phyloP scores from a whole-genome alignment of 2,329 filamentous ascomycete species.

The Diplodia sapinea region DNA sequence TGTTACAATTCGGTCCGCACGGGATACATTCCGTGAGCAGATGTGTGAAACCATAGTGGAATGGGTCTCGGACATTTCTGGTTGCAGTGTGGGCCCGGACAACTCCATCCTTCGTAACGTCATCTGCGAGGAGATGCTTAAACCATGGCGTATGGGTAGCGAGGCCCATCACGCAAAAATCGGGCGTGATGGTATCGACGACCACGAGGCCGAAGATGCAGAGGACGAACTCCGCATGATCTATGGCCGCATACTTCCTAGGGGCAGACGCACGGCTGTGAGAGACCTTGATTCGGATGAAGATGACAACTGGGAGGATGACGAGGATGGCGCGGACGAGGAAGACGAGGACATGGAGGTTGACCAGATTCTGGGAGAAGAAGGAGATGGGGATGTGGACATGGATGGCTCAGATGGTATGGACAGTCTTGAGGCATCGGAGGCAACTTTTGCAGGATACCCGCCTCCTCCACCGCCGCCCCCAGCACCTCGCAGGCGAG shows the following conservation, averaged over 20 bases:
- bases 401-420: constrained; percentile 59
- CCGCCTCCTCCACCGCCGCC: constrained; percentile 64
- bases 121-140: constrained; percentile 90
- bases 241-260: constrained; percentile 42
- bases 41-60: constrained; percentile 99
- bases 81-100: constrained; percentile 83
- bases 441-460: constrained; percentile 79
- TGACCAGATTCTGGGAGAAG: constrained; percentile 52
- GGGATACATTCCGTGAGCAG: constrained; percentile 95
- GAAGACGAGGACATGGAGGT: constrained; percentile 58
- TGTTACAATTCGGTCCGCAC: constrained; percentile 88
- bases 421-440: constrained; percentile 74
- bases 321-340: constrained; percentile 51
- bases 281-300: constrained; percentile 47
- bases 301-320: constrained; percentile 56
- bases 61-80: constrained; percentile 92
- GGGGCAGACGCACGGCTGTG: constrained; percentile 37
- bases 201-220: constrained; percentile 71
- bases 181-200: constrained; percentile 79
- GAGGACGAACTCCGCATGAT: constrained; percentile 48
- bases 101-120: constrained; percentile 77
- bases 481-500: constrained; percentile 55
- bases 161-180: constrained; percentile 78
- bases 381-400: constrained; percentile 56
- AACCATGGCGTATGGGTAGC: constrained; percentile 86